These are phyloP conservation scores for Antrodiella citrinella DNA, from an alignment of 768 basidiomycete species.

Conservation along the genomic window DNA sequence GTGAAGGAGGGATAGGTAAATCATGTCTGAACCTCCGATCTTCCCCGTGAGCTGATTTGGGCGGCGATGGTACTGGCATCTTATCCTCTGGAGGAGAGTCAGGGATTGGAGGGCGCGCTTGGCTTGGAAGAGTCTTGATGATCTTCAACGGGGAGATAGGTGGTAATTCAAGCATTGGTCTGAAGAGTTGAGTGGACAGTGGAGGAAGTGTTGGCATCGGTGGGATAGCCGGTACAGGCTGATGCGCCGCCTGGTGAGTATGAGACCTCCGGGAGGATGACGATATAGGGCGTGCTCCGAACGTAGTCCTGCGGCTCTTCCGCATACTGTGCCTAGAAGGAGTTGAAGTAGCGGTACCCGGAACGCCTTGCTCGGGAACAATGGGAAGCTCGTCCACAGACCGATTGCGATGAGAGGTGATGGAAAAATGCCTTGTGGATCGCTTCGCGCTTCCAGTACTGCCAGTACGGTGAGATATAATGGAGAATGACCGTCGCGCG, in stretches of 20 bases:
- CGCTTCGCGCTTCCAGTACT: not conserved
- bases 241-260: not conserved
- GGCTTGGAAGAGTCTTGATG: not conserved
- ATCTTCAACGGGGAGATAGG: not conserved
- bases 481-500: not conserved
- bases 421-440: not conserved
- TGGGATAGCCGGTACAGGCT: not conserved
- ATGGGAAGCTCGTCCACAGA: not conserved
- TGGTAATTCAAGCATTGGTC: not conserved
- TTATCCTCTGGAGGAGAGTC: not conserved
- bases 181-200: not conserved
- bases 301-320: not conserved
- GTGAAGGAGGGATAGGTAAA: no score
- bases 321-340: not conserved
- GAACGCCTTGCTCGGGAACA: not conserved
- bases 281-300: not conserved
- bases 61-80: no score
- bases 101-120: not conserved
- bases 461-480: not conserved
- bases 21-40: no score
- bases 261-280: not conserved
- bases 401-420: not conserved
- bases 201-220: not conserved
- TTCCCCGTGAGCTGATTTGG: no score
- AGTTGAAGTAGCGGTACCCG: not conserved